phyloP scores from a whole-genome alignment of 371 early-diverging fungal genomes.

The Lichtheimia hyalospora region DNA sequence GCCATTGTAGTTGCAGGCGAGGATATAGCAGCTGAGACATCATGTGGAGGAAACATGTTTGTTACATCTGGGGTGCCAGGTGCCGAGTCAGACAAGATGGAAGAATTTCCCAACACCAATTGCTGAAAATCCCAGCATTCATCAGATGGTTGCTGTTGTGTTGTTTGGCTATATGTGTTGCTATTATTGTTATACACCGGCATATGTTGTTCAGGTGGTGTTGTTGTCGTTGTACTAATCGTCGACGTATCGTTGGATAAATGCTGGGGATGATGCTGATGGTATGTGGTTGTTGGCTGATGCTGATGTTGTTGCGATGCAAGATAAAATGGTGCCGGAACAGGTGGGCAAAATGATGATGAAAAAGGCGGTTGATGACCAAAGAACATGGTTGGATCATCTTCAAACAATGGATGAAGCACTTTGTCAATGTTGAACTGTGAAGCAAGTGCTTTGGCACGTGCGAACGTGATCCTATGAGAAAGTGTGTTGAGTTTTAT shows the following conservation, averaged over 20 bases:
- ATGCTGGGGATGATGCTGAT: conserved; percentile 1
- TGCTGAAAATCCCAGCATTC: conserved; percentile 5
- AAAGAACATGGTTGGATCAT: conserved; percentile 54
- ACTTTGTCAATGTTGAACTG: conserved; percentile 63
- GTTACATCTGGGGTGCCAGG: conserved; percentile 13
- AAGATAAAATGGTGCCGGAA: conserved; percentile 6
- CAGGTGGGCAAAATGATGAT: conserved; percentile 3
- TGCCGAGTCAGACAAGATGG: conserved; percentile 16
- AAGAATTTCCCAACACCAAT: conserved; percentile 11
- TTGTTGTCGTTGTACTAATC: not conserved
- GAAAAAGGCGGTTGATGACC: not conserved
- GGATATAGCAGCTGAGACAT: conserved; percentile 5
- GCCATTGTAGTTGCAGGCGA: not conserved
- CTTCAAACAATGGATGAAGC: conserved; percentile 70
- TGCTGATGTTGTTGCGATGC: conserved; percentile 7
- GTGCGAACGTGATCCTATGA: conserved; percentile 63
- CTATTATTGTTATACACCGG: not conserved
- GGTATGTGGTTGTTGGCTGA: not conserved
- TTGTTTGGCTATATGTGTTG: not conserved
- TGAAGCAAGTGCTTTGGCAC: conserved; percentile 62
- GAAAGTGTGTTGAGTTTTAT: conserved; percentile 73
- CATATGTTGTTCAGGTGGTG: not conserved
- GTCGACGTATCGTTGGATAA: not conserved
- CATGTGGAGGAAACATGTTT: conserved; percentile 19
- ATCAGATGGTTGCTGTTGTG: conserved; percentile 6